A percentile compares a stretch with the other conserved stretches of the same genome.
Conservation (phyloP, 805 yeast genomes). For the Saturnispora dispora region DNA sequence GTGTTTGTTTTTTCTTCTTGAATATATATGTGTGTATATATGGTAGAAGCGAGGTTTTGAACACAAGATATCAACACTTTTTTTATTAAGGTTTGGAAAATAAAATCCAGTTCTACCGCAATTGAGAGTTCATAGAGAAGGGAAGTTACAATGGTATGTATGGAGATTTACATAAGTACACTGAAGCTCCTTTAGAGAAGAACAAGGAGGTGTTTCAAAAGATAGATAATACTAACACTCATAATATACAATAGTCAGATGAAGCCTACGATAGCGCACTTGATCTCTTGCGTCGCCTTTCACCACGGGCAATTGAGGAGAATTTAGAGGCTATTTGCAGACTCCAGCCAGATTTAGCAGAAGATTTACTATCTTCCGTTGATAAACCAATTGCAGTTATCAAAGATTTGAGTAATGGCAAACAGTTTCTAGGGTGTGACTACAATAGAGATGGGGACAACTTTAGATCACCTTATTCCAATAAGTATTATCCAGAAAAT, state of each 20-base stretch:
- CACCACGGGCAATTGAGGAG: conserved; percentile 49
- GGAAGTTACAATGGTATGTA: conserved; percentile 5
- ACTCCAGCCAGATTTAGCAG: conserved; percentile 63
- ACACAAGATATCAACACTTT: neutral
- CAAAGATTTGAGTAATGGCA: conserved; percentile 46
- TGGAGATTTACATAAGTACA: neutral
- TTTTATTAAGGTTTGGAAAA: neutral
- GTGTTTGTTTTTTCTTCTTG: neutral
- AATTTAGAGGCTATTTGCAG: conserved; percentile 41
- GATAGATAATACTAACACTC: conserved; percentile 2
- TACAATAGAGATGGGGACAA: conserved; percentile 94
- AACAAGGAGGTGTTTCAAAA: neutral
- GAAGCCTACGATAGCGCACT: conserved; percentile 68
- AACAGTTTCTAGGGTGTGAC: conserved; percentile 77
- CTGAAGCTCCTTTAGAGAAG: neutral
- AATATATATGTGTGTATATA: neutral
- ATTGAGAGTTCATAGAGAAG: neutral
- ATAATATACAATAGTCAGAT: neutral
- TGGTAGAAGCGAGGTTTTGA: neutral
- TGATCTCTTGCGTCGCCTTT: conserved; percentile 65
- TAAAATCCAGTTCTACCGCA: neutral
- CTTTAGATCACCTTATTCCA: conserved; percentile 85
- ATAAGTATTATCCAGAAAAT: conserved; percentile 49
- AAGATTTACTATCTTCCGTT: conserved; percentile 76
- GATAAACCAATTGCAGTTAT: conserved; percentile 68